Evolutionary conservation across 192 early-diverging fungal species (phyloP), one percentile per base, ranked within the genome.

Genomic region (Funneliformis mosseae): DNA sequence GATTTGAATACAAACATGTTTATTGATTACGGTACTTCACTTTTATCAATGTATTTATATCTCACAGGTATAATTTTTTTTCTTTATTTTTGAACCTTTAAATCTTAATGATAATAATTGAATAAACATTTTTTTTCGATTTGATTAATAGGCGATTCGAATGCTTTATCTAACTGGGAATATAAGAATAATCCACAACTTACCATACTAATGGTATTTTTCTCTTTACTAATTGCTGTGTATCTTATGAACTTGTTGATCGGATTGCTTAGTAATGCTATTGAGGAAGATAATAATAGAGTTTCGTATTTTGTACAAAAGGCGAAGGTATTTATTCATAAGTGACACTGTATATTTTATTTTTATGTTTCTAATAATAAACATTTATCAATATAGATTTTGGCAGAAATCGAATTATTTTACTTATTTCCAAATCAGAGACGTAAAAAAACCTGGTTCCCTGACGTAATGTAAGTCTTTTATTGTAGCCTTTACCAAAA

Each of bases 241-340:
- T 75, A 60, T 38, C 38, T 75, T 14, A 75, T 75, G 74, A 75
- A 75, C 23, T n/a, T 75, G 12, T 75, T 75, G n/a, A 75, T 75
- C 38, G 74, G 74, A 12, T 59, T 75, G 9, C 38, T 75, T 1
- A 50, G 43, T 18, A 75, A 28, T 25, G 45, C 74, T 18, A 75
- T 75, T 38, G 28, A 48, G 10, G 27, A 50, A 38, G 28, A 48
- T 33, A 27, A 75, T 60, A 38, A 48, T 33, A 28, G 28, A 18
- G 28, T 33, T 18, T 48, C 38, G 16, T 75, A 38, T 23, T 75
- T 75, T 10, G 9, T 25, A 5, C 74, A 75, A 60, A 75, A 75
- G n/a, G 74, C 74, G 18, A 27, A 75, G 71, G 71, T 73, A 73
- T 28, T 41, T 41, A 28, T 6, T 14, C 0, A 3, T 41, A 28